Percentiles rank a stretch among this genome's conserved stretches.
Conservation (phyloP, 2,329 filamentous ascomycete species). For the Triangularia verruculosa region DNA sequence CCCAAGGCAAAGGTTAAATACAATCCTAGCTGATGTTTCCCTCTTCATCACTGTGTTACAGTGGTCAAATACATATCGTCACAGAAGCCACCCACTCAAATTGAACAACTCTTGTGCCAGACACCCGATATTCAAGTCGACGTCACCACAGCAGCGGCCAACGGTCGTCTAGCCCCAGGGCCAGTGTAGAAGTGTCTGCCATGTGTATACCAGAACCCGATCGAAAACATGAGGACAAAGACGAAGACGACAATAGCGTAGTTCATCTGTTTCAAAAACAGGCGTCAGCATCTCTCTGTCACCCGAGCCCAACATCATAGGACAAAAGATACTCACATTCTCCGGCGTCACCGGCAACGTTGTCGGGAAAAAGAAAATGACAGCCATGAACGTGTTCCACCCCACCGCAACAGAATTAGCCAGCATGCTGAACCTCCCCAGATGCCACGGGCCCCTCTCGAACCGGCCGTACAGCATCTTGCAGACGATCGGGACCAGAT, state of each 20-base stretch:
- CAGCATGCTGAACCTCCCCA: constrained; percentile 40
- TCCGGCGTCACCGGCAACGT: constrained; percentile 42
- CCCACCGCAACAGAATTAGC: constrained; percentile 45
- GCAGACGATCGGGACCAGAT: constrained; percentile 51
- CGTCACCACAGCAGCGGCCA: not conserved
- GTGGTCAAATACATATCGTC: no score
- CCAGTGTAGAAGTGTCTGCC: constrained; percentile 24
- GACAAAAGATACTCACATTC: constrained; percentile 35
- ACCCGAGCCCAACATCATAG: not conserved
- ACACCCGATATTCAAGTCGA: not conserved
- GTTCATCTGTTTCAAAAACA: constrained; percentile 23
- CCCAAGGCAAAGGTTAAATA: no score
- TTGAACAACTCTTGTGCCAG: not conserved
- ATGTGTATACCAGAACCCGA: constrained; percentile 25
- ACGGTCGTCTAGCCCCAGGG: constrained; percentile 8
- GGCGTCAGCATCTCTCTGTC: not conserved
- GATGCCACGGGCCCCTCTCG: constrained; percentile 48
- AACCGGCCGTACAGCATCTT: constrained; percentile 48
- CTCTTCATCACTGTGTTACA: not conserved
- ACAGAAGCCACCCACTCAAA: not conserved
- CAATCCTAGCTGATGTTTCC: no score
- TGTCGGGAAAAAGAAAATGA: constrained; percentile 51
- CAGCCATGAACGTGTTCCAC: constrained; percentile 49
- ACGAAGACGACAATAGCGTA: constrained; percentile 26
- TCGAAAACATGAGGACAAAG: constrained; percentile 20